Evolutionary conservation across 169 alveolate species (phyloP).

Genomic region (Plasmodium ovale): DNA sequence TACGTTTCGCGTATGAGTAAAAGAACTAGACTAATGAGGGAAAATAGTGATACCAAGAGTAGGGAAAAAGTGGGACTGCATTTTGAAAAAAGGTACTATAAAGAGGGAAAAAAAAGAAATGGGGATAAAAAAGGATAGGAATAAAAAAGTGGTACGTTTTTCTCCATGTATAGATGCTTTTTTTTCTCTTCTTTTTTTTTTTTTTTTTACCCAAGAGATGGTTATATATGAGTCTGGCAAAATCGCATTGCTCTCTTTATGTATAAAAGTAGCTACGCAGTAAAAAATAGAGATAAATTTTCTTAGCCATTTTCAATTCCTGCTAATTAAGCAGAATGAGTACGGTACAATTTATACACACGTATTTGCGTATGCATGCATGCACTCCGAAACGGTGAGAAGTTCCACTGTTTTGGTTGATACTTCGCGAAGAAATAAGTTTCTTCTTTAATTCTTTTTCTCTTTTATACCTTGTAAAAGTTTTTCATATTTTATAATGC

Average conservation of each 20-base stretch:
- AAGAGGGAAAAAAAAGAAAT: slow-evolving; percentile 7
- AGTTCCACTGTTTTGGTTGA: neutral
- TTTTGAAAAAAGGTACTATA: slow-evolving; percentile 55
- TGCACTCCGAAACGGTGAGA: neutral
- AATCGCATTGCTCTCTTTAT: slow-evolving; percentile 5
- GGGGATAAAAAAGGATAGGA: too few relatives aligned
- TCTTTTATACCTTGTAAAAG: slow-evolving; percentile 38
- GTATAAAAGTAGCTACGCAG: slow-evolving; percentile 43
- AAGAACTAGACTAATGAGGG: slow-evolving; percentile 4
- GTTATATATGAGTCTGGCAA: slow-evolving; percentile 38
- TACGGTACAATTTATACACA: neutral
- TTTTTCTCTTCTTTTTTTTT: neutral
- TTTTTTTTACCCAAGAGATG: slow-evolving; percentile 22
- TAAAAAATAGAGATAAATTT: neutral
- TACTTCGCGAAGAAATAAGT: neutral
- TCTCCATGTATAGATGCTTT: neutral
- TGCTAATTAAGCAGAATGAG: neutral
- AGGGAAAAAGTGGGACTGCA: slow-evolving; percentile 58
- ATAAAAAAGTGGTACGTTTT: too few relatives aligned
- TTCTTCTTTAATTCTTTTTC: neutral
- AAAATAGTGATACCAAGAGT: slow-evolving; percentile 22
- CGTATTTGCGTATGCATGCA: neutral
- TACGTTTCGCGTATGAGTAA: slow-evolving; percentile 12
- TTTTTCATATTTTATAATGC: slow-evolving; percentile 41
- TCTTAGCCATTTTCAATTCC: neutral